Evolutionary conservation across 2,329 filamentous ascomycete genomes (phyloP).

Genomic region (Cercospora sp.): DNA sequence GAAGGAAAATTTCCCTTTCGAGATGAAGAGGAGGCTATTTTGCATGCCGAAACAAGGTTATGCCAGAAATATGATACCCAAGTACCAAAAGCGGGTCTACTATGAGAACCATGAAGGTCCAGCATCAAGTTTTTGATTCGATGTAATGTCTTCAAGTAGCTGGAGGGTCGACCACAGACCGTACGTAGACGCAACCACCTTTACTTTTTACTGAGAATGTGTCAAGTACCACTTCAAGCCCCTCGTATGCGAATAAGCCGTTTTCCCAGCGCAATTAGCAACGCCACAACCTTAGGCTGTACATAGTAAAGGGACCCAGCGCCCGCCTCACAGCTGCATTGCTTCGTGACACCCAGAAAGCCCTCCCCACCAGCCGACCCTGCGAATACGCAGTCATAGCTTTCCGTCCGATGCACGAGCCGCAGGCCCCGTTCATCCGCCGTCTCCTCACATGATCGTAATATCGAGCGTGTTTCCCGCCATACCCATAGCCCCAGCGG

Average conservation of each 20-base stretch:
- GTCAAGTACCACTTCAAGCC: not conserved
- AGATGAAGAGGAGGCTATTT: conserved; percentile 2
- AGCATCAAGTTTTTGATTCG: not conserved
- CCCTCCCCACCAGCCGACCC: not conserved
- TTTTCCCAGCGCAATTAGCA: not conserved
- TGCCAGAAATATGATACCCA: conserved; percentile 6
- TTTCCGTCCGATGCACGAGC: not conserved
- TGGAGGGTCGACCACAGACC: not conserved
- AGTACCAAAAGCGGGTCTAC: not conserved
- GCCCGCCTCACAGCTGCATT: not conserved
- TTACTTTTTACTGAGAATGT: not conserved
- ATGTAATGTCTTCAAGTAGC: not conserved
- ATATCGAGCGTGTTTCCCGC: not conserved
- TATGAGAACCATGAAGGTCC: not conserved
- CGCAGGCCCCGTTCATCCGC: not conserved
- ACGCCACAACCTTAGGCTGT: not conserved
- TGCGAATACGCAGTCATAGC: not conserved
- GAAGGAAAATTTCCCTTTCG: not conserved
- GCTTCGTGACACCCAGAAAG: not conserved
- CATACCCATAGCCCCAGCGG: not conserved
- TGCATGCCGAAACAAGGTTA: not conserved
- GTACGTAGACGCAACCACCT: not conserved
- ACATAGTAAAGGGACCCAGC: not conserved
- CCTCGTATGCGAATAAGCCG: not conserved
- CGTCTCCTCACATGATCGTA: not conserved